Percentiles rank a stretch among this genome's conserved stretches.
These are phyloP conservation scores for Rhodotorula taiwanensis DNA, from an alignment of 768 basidiomycete species.

Conservation along the genomic window DNA sequence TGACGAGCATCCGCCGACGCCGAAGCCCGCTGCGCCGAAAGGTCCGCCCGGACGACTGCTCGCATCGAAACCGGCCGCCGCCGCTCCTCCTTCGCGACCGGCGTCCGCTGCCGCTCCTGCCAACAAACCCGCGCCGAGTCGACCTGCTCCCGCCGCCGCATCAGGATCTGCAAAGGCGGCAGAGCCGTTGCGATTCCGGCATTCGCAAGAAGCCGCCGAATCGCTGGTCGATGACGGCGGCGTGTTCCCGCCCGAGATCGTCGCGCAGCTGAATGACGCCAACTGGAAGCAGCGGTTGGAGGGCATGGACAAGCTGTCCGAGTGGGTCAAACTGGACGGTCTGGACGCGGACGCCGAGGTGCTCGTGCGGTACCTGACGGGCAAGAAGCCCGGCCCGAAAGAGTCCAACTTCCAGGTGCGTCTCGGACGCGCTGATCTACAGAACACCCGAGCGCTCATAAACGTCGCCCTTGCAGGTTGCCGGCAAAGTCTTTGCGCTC, in stretches of 20 bases:
- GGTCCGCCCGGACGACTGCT: constrained; percentile 9
- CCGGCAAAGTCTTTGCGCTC: constrained; percentile 76
- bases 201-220: constrained; percentile 87
- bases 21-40: constrained; percentile 2
- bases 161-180: constrained; percentile 45
- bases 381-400: constrained; percentile 82
- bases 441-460: background rate
- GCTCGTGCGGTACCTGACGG: constrained; percentile 68
- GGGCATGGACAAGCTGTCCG: constrained; percentile 73
- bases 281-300: constrained; percentile 91
- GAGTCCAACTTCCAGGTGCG: constrained; percentile 96
- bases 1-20: constrained; percentile 1
- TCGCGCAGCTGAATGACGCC: constrained; percentile 68
- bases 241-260: constrained; percentile 62
- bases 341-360: constrained; percentile 72
- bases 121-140: constrained; percentile 34
- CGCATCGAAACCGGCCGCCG: constrained; percentile 55
- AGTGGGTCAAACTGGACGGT: constrained; percentile 65
- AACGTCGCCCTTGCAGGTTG: constrained; percentile 56
- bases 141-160: constrained; percentile 18
- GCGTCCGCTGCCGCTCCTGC: constrained; percentile 32
- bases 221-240: constrained; percentile 56
- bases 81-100: constrained; percentile 23
- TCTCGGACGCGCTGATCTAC: background rate
- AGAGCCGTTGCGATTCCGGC: constrained; percentile 85